Evolutionary conservation across 768 basidiomycete genomes (phyloP), one percentile per base, ranked within the genome.

Genomic region (Suillus luteus): DNA sequence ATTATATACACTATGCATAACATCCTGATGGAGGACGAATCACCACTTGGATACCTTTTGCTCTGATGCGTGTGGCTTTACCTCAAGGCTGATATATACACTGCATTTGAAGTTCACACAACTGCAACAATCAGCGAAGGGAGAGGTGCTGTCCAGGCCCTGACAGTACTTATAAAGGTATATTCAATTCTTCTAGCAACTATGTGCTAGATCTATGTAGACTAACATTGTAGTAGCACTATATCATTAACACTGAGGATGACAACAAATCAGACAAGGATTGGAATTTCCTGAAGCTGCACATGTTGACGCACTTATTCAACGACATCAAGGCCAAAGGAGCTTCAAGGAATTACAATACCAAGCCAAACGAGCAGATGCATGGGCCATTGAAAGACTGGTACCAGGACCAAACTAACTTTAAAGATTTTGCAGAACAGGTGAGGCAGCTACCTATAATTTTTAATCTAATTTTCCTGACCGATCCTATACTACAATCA

Each of bases 261-360:
- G 24, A 48, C 3, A 8, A 37, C 10, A 7, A 35, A 41, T 41
- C 17, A 41, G 41, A 41, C 43, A 67, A 65, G 75, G 75, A 64
- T 22, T 77, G 73, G 72, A 67, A 74, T 40, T 78, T 77, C 51
- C 75, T 73, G 0, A 79, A 79, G 64, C 54, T 66, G 0, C 78
- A 80, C 43, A 64, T 64, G 2, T 71, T 76, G 17, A 33, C 58
- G 6, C 78, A 80, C 62, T 37, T 74, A 2, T 75, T 78, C 35
- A 57, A 68, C 8, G 73, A 78, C 46, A 78, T 80, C 22, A 27
- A 61, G 43, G 37, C 37, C 1, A 78, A 78, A 57, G 79, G 79
- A 17, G 74, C 65, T 0, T 69, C 74, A 0, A 40, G 62, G 0
- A 75, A 76, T 51, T 77, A 72, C 60, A 75, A 72, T 33, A 76